A percentile compares a stretch with the other conserved stretches of the same genome.
These are phyloP conservation scores for Hymenoscyphus salicellus DNA, from an alignment of 2,329 filamentous ascomycete species.

Conservation along the genomic window DNA sequence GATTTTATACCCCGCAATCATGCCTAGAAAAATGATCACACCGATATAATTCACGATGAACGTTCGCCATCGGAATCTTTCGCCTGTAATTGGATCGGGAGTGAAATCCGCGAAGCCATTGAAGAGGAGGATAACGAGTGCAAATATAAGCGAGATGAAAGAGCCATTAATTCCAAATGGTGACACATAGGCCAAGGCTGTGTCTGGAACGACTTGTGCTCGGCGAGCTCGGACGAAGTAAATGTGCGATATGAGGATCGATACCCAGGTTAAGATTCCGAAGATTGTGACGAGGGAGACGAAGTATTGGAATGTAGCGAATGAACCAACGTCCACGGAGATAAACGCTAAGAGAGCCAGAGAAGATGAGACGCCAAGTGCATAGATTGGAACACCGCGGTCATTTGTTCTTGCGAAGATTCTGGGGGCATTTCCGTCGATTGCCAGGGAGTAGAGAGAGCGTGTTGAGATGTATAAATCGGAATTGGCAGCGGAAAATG, in stretches of 20 bases:
- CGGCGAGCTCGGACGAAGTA: constrained; percentile 61
- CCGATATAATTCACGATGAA: constrained; percentile 64
- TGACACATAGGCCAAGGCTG: constrained; percentile 62
- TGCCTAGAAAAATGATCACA: constrained; percentile 59
- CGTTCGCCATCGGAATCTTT: constrained; percentile 59
- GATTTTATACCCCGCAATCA: constrained; percentile 57
- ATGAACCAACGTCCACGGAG: constrained; percentile 55
- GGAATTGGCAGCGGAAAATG: constrained; percentile 59
- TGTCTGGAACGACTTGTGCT: constrained; percentile 57
- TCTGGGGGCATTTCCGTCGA: constrained; percentile 62
- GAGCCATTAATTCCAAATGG: constrained; percentile 73
- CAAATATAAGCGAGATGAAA: constrained; percentile 65
- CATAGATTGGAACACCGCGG: constrained; percentile 50
- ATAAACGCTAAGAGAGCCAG: constrained; percentile 68
- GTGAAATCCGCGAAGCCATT: constrained; percentile 80
- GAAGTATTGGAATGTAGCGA: constrained; percentile 68
- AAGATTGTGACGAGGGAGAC: constrained; percentile 57
- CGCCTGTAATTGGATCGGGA: constrained; percentile 43
- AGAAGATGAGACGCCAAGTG: constrained; percentile 44
- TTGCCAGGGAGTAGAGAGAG: constrained; percentile 65
- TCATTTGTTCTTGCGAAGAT: constrained; percentile 57
- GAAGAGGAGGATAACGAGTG: constrained; percentile 70
- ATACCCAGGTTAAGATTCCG: constrained; percentile 36
- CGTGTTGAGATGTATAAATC: constrained; percentile 65
- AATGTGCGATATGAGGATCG: constrained; percentile 62